Base-by-base conservation (phyloP, 2,329 filamentous ascomycete species). In the Fusarium sp. region DNA sequence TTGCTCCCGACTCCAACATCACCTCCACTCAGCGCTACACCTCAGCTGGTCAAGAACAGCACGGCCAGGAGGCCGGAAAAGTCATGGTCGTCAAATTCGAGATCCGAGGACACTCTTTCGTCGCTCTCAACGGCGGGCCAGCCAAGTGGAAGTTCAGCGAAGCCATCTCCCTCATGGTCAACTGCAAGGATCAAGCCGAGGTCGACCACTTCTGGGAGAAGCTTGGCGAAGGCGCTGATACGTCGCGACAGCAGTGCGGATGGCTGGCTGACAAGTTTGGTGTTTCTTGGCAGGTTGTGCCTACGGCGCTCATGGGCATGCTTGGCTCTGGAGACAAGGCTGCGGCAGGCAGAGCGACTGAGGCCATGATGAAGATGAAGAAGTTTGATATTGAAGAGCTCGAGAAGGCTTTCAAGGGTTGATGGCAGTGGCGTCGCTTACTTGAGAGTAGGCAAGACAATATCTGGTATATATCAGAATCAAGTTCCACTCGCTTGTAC, bases 181-280 rank as follows among this genome's bases (percentile, higher is more conserved):
- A 76, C 43, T 81, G 80, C 72, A 74, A 76, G 39, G 71, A 77
- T 65, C 80, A 83, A 70, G 76, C 68, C 0, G 80, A 83, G 65
- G 72, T 83, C 22, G 80, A 83, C 55, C 74, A 80, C 61, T 82
- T 78, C 67, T 83, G 78, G 78, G 74, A 73, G 11, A 77, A 73
- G 70, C 73, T 83, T 25, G 58, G 71, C 8, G 76, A 77, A 44
- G 79, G 76, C 4, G 78, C 76, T 2, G 76, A 79, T 44, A 66
- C 68, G 57, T 58, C 68, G 7, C 73, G 71, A 50, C 72, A 76
- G 64, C 68, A 74, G 53, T 82, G 81, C 59, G 79, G 80, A 4
- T 83, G 80, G 81, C 41, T 81, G 38, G 72, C 67, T 6, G 80
- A 83, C 63, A 76, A 75, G 69, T 82, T 75, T 64, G 81, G 81